A percentile compares a stretch with the other conserved stretches of the same genome.
Evolutionary conservation across 768 basidiomycete species (phyloP).

Genomic region (Boletus barrowsii): DNA sequence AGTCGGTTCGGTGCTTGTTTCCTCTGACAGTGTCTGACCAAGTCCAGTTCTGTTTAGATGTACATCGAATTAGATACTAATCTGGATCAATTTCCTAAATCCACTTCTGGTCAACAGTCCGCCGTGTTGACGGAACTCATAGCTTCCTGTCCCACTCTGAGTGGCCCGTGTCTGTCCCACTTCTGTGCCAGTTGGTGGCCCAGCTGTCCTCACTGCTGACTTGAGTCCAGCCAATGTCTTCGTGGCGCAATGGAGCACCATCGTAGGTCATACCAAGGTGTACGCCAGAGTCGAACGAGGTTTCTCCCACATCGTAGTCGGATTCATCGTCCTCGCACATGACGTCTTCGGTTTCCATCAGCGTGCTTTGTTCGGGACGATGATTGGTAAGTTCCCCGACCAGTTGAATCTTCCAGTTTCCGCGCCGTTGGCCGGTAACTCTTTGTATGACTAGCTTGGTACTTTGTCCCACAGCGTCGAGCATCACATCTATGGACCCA

Average conservation of each 20-base stretch:
- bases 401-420: slow-evolving; percentile 32
- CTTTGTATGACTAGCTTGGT: slow-evolving; percentile 22
- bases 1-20: slow-evolving; percentile 13
- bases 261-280: slow-evolving; percentile 15
- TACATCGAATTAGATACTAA: slow-evolving; percentile 26
- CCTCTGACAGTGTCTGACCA: slow-evolving; percentile 1
- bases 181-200: neutral
- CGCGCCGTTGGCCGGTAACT: slow-evolving; percentile 15
- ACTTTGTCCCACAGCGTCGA: slow-evolving; percentile 24
- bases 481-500: slow-evolving; percentile 31
- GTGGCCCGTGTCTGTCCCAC: neutral
- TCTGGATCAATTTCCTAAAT: slow-evolving; percentile 5
- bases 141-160: neutral
- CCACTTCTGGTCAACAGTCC: neutral
- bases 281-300: slow-evolving; percentile 30
- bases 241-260: neutral
- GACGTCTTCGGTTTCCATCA: slow-evolving; percentile 9
- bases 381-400: slow-evolving; percentile 17
- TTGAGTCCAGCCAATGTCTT: slow-evolving; percentile 15
- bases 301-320: slow-evolving; percentile 16
- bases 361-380: slow-evolving; percentile 2
- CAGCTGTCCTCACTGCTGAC: slow-evolving; percentile 6
- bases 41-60: slow-evolving; percentile 16
- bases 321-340: slow-evolving; percentile 21
- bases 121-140: neutral